Conservation (phyloP, 2,329 filamentous ascomycete species). For the Aurifilum marmelostoma region DNA sequence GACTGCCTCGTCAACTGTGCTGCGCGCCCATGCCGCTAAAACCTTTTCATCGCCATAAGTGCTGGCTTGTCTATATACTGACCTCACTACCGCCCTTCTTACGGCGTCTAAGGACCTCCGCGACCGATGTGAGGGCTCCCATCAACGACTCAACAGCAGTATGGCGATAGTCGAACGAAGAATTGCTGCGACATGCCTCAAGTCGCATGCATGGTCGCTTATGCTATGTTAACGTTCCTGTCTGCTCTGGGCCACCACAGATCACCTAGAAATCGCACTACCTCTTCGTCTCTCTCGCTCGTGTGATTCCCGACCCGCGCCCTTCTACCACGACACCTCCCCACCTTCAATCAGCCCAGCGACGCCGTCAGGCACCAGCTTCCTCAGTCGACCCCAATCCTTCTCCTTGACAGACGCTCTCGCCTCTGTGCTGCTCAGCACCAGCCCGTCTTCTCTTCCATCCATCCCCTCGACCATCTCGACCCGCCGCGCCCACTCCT, state of each 20-base stretch:
- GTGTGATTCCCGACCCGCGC: not conserved
- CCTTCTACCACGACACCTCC: slow-evolving; percentile 46
- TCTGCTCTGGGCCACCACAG: not conserved
- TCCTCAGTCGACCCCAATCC: slow-evolving; percentile 51
- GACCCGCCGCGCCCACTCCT: slow-evolving; percentile 62
- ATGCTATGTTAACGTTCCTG: not conserved
- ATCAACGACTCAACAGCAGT: not conserved
- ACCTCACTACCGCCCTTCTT: not conserved
- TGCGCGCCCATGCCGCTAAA: too few species aligned
- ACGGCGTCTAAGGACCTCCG: not conserved
- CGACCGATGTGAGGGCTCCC: not conserved
- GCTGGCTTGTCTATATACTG: too few species aligned
- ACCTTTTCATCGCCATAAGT: too few species aligned
- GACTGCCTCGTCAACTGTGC: too few species aligned
- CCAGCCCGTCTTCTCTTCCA: slow-evolving; percentile 42
- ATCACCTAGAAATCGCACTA: not conserved
- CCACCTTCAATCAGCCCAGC: slow-evolving; percentile 60
- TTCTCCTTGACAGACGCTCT: slow-evolving; percentile 56
- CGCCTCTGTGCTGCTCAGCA: slow-evolving; percentile 65
- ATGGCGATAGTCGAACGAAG: not conserved
- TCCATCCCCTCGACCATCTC: slow-evolving; percentile 58
- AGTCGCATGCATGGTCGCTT: not conserved
- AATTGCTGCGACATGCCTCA: not conserved
- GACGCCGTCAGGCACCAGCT: slow-evolving; percentile 61
- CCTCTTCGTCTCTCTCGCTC: not conserved